Evolutionary conservation across 176 grass and related monocot genomes (phyloP).

Genomic region (Oryza glumipatula): DNA sequence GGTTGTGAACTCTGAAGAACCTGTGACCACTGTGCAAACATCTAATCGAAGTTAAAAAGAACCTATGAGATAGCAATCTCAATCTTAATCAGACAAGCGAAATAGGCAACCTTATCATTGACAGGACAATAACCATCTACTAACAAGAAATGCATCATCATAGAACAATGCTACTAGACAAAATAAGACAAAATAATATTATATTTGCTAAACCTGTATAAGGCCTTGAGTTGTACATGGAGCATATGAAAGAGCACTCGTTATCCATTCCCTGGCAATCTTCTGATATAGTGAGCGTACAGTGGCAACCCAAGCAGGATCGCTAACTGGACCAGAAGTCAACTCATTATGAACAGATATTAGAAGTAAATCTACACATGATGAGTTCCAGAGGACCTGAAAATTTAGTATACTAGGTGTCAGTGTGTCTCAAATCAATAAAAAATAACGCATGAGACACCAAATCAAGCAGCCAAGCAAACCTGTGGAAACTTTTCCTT

Average conservation of each 20-base stretch:
- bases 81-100: slow-evolving; percentile 34
- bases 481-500: slow-evolving; percentile 99
- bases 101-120: slow-evolving; percentile 40
- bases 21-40: slow-evolving; percentile 2
- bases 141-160: slow-evolving; percentile 41
- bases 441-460: slow-evolving; percentile 18
- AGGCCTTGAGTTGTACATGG: slow-evolving; percentile 98
- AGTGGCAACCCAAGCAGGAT: slow-evolving; percentile 98
- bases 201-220: slow-evolving; percentile 79
- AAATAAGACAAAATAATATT: slow-evolving; percentile 34
- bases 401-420: slow-evolving; percentile 40
- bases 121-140: slow-evolving; percentile 38
- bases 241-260: slow-evolving; percentile 96
- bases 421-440: slow-evolving; percentile 40
- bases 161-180: slow-evolving; percentile 37
- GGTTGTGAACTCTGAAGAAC: neutral
- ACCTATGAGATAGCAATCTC: slow-evolving; percentile 41
- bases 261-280: slow-evolving; percentile 96
- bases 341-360: slow-evolving; percentile 98
- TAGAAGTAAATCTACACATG: slow-evolving; percentile 96
- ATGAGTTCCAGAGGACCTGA: slow-evolving; percentile 95
- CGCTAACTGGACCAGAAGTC: slow-evolving; percentile 89
- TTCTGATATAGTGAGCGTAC: slow-evolving; percentile 94
- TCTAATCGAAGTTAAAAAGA: slow-evolving; percentile 36
- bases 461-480: slow-evolving; percentile 39